Conservation (phyloP, 371 early-diverging fungal species). For the Dinochytrium kinnereticum region DNA sequence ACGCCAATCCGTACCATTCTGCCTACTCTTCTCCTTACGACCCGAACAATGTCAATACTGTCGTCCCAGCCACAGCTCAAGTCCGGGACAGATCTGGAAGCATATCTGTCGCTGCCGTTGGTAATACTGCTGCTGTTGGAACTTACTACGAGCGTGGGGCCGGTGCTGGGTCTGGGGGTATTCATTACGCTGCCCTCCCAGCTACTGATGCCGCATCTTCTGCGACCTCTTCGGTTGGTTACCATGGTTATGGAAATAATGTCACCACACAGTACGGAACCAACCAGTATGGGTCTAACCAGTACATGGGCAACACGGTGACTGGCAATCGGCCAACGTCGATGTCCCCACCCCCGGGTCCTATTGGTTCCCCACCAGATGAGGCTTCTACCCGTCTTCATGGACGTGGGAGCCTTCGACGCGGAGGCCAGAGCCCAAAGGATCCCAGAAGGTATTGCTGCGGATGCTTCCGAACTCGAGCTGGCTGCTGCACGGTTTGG, state of each 20-base stretch:
- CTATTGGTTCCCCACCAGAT: background rate
- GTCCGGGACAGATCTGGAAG: background rate
- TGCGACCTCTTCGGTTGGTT: background rate
- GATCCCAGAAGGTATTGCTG: conserved; percentile 23
- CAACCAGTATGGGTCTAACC: too few relatives aligned
- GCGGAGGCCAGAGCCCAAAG: background rate
- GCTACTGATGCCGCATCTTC: background rate
- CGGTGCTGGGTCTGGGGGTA: background rate
- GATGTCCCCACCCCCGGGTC: background rate
- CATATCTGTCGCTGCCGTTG: background rate
- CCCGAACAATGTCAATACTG: background rate
- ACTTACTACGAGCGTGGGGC: background rate
- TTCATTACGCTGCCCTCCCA: background rate
- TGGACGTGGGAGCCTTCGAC: background rate
- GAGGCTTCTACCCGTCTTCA: background rate
- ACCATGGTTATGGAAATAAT: too few relatives aligned
- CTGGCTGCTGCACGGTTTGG: conserved; percentile 25
- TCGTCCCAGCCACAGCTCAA: background rate
- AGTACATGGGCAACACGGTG: too few relatives aligned
- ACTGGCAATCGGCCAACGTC: background rate
- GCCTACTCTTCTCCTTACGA: background rate
- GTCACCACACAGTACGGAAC: too few relatives aligned
- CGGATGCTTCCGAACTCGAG: conserved; percentile 34
- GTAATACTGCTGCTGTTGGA: background rate
- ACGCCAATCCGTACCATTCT: background rate